Evolutionary conservation across 345 rosid genomes (phyloP).

Genomic region (Turritis glabra): DNA sequence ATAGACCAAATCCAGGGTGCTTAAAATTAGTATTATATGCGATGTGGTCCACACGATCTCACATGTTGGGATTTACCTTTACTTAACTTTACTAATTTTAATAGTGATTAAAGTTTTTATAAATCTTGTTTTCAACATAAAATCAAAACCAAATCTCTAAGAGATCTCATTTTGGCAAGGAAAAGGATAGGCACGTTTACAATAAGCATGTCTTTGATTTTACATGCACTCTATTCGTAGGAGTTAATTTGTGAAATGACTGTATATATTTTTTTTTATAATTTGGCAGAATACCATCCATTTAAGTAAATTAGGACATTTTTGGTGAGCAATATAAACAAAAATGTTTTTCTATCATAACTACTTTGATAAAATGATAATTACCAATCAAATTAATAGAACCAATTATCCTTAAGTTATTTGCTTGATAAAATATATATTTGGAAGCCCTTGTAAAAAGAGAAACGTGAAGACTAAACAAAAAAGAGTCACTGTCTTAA

Average conservation of each 20-base stretch:
- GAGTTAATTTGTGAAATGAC: background rate
- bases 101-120: background rate
- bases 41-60: slow-evolving; percentile 39
- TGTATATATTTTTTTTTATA: background rate
- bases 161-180: slow-evolving; percentile 20
- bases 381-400: background rate
- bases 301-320: background rate
- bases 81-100: slow-evolving; percentile 21
- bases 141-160: slow-evolving; percentile 25
- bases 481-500: slow-evolving; percentile 41
- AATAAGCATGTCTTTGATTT: background rate
- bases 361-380: background rate
- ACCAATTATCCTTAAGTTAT: background rate
- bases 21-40: slow-evolving; percentile 21
- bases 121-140: slow-evolving; percentile 32
- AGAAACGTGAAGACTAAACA: slow-evolving; percentile 11
- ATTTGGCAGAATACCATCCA: background rate
- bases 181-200: slow-evolving; percentile 5
- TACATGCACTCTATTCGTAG: background rate
- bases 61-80: slow-evolving; percentile 32
- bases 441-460: background rate
- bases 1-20: slow-evolving; percentile 41
- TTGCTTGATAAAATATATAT: background rate
- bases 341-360: background rate
- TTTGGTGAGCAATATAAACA: background rate